Conservation (phyloP, 495 filamentous ascomycete species). For the Penicillium daleae region DNA sequence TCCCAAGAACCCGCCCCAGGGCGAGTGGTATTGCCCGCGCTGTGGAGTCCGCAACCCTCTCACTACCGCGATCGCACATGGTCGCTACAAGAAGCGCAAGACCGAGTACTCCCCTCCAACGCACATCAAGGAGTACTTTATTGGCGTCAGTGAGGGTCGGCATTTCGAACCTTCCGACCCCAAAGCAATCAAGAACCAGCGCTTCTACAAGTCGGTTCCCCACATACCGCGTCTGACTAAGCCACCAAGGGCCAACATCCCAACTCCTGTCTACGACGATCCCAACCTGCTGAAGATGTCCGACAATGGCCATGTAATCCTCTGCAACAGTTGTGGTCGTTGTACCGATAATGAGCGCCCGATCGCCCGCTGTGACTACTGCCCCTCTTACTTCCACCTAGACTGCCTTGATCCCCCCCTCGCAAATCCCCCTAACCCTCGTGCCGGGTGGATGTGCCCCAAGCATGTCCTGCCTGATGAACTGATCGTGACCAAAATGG, state of each 20-base stretch:
- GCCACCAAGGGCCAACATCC: conserved; percentile 14
- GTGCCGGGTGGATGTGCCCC: conserved; percentile 84
- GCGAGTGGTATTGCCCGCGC: conserved; percentile 82
- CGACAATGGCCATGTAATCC: conserved; percentile 65
- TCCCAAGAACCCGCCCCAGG: conserved; percentile 63
- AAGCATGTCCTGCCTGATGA: conserved; percentile 74
- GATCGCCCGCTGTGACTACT: conserved; percentile 83
- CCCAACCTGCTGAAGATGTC: conserved; percentile 60
- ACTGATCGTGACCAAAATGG: conserved; percentile 40
- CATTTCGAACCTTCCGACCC: conserved; percentile 14
- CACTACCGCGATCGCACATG: conserved; percentile 56
- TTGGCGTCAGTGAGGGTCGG: conserved; percentile 22
- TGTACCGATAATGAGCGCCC: conserved; percentile 57
- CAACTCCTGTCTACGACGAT: conserved; percentile 27
- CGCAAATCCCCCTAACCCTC: conserved; percentile 68
- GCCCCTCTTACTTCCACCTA: conserved; percentile 80
- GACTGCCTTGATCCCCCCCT: conserved; percentile 89
- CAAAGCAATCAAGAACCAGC: conserved; percentile 14
- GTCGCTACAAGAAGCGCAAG: conserved; percentile 64
- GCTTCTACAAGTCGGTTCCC: conserved; percentile 30
- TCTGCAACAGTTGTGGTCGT: conserved; percentile 72
- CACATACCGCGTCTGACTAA: conserved; percentile 39
- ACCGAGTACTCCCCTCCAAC: conserved; percentile 73
- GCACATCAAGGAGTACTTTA: conserved; percentile 62
- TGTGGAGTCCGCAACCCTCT: conserved; percentile 66